Percentiles rank a stretch among this genome's conserved stretches.
Evolutionary conservation across 768 basidiomycete genomes (phyloP).

Genomic region (Auricularia sp.): DNA sequence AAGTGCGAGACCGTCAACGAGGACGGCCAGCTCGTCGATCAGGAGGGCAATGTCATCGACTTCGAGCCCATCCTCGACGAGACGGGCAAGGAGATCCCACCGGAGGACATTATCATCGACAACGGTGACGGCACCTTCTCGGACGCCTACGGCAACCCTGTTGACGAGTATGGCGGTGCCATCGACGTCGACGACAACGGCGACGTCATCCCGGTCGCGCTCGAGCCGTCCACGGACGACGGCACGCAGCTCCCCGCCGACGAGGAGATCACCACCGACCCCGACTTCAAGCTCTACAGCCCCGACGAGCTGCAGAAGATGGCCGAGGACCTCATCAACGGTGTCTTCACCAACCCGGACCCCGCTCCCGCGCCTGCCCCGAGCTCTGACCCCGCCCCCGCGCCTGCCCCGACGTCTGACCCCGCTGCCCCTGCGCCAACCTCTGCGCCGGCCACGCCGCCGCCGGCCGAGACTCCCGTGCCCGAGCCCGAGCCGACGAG

Average conservation of each 20-base stretch:
- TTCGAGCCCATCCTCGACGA: slow-evolving; percentile 1
- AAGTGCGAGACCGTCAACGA: slow-evolving; percentile 1
- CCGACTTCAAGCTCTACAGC: background rate
- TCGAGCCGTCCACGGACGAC: background rate
- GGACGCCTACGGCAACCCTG: background rate
- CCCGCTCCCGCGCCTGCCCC: background rate
- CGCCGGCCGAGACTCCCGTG: no score
- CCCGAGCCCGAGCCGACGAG: no score
- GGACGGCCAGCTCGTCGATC: background rate
- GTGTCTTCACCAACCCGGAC: background rate
- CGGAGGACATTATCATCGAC: background rate
- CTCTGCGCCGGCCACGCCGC: no score
- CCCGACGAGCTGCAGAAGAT: background rate
- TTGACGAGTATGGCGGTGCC: background rate
- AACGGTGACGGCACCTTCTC: slow-evolving; percentile 1
- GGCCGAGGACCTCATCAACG: slow-evolving; percentile 1
- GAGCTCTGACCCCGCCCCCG: background rate
- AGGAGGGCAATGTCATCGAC: slow-evolving; percentile 1
- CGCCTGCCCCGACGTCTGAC: background rate
- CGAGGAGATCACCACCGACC: background rate
- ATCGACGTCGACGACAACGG: slow-evolving; percentile 1
- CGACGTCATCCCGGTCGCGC: background rate
- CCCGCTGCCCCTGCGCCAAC: no score
- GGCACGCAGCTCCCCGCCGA: background rate
- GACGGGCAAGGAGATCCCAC: background rate